A percentile compares a stretch with the other conserved stretches of the same genome.
These are phyloP conservation scores for Ceratobasidium sp. DNA, from an alignment of 1,284 basidiomycete species.

Conservation along the genomic window DNA sequence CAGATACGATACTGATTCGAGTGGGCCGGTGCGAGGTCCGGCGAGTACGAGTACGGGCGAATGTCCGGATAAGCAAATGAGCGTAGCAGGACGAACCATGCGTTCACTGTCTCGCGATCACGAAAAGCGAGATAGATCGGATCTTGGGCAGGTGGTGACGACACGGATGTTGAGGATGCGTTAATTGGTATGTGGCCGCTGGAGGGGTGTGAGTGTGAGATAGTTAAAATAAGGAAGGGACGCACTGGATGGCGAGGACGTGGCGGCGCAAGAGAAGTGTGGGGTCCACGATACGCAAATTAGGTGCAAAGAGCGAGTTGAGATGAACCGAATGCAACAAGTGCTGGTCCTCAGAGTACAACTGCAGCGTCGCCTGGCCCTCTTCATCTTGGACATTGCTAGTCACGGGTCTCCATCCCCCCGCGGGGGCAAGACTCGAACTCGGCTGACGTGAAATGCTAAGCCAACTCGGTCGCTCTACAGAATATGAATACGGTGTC, in stretches of 20 bases:
- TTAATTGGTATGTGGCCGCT: conserved; percentile 15
- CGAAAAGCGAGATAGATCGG: conserved; percentile 78
- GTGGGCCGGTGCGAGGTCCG: background rate
- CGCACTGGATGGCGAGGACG: conserved; percentile 75
- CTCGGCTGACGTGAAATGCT: conserved; percentile 65
- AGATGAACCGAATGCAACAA: conserved; percentile 79
- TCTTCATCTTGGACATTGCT: conserved; percentile 78
- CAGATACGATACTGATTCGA: conserved; percentile 84
- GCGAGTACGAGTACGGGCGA: conserved; percentile 57
- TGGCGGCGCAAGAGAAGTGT: conserved; percentile 79
- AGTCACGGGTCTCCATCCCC: conserved; percentile 77
- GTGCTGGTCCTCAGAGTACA: conserved; percentile 79
- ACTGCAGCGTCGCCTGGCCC: conserved; percentile 56
- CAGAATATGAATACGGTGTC: conserved; percentile 34
- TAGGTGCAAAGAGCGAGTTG: conserved; percentile 78
- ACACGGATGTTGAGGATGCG: conserved; percentile 1
- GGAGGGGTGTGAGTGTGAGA: background rate
- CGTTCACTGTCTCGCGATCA: conserved; percentile 69
- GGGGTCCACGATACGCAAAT: conserved; percentile 75
- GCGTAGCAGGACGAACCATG: conserved; percentile 80
- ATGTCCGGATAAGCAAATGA: conserved; percentile 83
- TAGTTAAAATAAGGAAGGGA: conserved; percentile 25
- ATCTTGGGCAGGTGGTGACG: conserved; percentile 8
- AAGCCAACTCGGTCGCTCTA: conserved; percentile 82
- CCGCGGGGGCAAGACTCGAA: conserved; percentile 56